Evolutionary conservation across 2,329 filamentous ascomycete species (phyloP), one percentile per base, ranked within the genome.

Genomic region (Fusarium buharicum): DNA sequence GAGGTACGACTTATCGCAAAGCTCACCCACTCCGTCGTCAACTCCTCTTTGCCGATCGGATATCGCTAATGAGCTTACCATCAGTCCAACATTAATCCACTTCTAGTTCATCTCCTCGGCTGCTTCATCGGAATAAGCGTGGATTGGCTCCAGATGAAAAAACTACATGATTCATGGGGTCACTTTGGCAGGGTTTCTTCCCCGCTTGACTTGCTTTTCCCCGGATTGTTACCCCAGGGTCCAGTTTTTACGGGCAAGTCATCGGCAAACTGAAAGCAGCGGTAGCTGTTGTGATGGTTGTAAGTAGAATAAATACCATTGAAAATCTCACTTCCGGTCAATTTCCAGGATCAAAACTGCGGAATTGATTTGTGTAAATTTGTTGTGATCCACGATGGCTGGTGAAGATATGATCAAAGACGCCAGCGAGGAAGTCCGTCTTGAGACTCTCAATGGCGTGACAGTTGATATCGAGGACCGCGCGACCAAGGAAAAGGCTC

Each of bases 401-500:
- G 43, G 38, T 8, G 43, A 41, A 31, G 50, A 53, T 16, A 40
- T 53, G 11, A 20, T 56, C 8, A 57, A 57, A 18, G 37, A 57
- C 1, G 37, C 5, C 0, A 37, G 51, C 18, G 41, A 56, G 0
- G 54, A 38, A 4, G 16, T 57, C 30, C 51, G 40, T 20, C 13
- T 57, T 3, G 54, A 57, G 27, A 57, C 54, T 11, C 11, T 56
- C 0, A 43, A 40, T 24, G 43, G 37, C 14, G 43, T 14, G 1
- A 34, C 16, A 5, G 31, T 27, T 8, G 17, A 56, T 27, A 56
- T 57, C 0, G 24, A 55, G 11, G 11, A 57, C 4, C 54, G 54
- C 4, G 14, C n/a, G 2, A 11, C 12, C 10, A 57, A 57, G 7
- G 51, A 57, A 5, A 57, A 30, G 5, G 43, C 37, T 6, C 30